Conservation (phyloP, 192 early-diverging fungal species). For the Glomus cerebriforme region DNA sequence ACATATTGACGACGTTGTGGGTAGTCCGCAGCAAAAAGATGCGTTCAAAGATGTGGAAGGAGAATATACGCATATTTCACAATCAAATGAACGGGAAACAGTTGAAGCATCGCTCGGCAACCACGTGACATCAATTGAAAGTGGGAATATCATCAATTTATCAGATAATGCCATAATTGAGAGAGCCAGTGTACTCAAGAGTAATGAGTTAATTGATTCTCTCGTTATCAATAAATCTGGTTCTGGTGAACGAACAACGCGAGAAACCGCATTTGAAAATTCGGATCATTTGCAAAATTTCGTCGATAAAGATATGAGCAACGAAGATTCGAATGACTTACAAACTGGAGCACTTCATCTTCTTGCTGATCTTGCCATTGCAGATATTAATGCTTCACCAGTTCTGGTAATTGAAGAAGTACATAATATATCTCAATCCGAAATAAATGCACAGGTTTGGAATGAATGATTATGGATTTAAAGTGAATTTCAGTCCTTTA, state of each 20-base stretch:
- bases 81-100: too few species aligned
- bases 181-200: neutral
- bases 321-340: neutral
- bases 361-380: too few species aligned
- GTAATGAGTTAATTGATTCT: too few species aligned
- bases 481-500: neutral
- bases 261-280: neutral
- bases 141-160: neutral
- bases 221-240: too few species aligned
- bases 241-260: neutral
- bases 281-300: neutral
- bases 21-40: too few species aligned
- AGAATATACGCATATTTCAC: too few species aligned
- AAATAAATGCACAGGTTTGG: neutral
- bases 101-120: too few species aligned
- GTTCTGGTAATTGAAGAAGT: neutral
- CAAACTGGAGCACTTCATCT: too few species aligned
- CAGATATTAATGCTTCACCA: too few species aligned
- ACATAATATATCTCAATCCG: neutral
- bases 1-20: too few species aligned
- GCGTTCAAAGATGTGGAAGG: too few species aligned
- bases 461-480: neutral
- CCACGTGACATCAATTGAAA: too few species aligned
- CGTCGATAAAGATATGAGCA: neutral
- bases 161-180: neutral